Evolutionary conservation across 441 rosid species (phyloP).

Genomic region (Croton laevigatus): DNA sequence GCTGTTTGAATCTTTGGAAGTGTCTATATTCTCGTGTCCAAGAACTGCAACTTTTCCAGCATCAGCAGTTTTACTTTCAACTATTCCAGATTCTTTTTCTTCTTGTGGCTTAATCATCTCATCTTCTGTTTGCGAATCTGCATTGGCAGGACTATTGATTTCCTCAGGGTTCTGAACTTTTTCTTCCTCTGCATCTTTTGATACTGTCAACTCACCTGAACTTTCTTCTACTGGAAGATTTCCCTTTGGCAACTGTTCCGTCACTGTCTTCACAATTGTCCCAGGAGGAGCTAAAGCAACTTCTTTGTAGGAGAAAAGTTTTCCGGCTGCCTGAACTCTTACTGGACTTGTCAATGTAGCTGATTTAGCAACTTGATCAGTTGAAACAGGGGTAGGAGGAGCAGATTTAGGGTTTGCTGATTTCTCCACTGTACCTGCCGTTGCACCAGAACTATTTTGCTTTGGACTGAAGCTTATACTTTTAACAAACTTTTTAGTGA

Average conservation of each 20-base stretch:
- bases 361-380: constrained; percentile 57
- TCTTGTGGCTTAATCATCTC: constrained; percentile 26
- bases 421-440: constrained; percentile 51
- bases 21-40: constrained; percentile 30
- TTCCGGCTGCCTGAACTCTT: constrained; percentile 79
- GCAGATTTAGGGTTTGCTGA: constrained; percentile 47
- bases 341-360: constrained; percentile 46
- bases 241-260: constrained; percentile 70
- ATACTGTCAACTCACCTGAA: constrained; percentile 25
- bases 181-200: constrained; percentile 35
- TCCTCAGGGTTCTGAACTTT: constrained; percentile 35
- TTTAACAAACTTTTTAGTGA: constrained; percentile 56
- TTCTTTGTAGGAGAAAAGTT: constrained; percentile 94
- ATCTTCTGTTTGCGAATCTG: constrained; percentile 33
- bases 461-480: constrained; percentile 80
- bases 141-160: constrained; percentile 27
- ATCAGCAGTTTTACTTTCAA: constrained; percentile 30
- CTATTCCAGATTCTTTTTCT: constrained; percentile 27
- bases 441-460: constrained; percentile 32
- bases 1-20: constrained; percentile 31
- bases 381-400: constrained; percentile 47
- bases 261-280: constrained; percentile 82
- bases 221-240: constrained; percentile 32
- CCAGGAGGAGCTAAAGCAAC: constrained; percentile 99
- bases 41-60: constrained; percentile 29